Percentiles rank a stretch among this genome's conserved stretches.
Evolutionary conservation across 2,329 filamentous ascomycete species (phyloP).

Genomic region (Spiromastix sp.): DNA sequence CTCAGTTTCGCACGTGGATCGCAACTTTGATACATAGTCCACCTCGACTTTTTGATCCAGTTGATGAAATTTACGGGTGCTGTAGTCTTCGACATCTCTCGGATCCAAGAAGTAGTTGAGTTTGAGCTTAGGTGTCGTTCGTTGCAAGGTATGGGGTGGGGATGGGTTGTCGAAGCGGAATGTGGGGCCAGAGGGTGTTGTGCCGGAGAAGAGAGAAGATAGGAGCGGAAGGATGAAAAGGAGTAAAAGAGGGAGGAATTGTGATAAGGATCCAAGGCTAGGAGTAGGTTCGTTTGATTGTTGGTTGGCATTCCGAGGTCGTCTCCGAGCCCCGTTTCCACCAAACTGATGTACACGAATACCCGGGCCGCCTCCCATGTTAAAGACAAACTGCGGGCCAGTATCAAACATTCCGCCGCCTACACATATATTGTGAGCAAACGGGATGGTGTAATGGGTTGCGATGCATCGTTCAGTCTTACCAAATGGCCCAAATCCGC

Average conservation of each 20-base stretch:
- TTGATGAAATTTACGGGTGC: slow-evolving; percentile 55
- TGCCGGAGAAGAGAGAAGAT: slow-evolving; percentile 62
- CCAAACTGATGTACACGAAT: slow-evolving; percentile 95
- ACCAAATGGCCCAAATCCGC: slow-evolving; percentile 58
- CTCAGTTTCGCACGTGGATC: slow-evolving; percentile 66
- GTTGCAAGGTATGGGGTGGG: slow-evolving; percentile 63
- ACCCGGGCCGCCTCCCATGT: slow-evolving; percentile 82
- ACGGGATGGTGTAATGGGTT: neutral
- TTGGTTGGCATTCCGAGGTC: slow-evolving; percentile 57
- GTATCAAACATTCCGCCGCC: slow-evolving; percentile 55
- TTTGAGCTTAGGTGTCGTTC: slow-evolving; percentile 58
- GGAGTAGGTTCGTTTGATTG: slow-evolving; percentile 42
- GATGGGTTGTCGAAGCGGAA: slow-evolving; percentile 66
- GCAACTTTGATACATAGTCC: slow-evolving; percentile 57
- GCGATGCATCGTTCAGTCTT: slow-evolving; percentile 24
- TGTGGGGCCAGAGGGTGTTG: slow-evolving; percentile 49
- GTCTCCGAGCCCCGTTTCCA: slow-evolving; percentile 62
- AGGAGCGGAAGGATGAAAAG: slow-evolving; percentile 80
- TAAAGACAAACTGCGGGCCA: slow-evolving; percentile 88
- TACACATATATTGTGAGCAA: slow-evolving; percentile 15
- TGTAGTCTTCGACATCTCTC: slow-evolving; percentile 60
- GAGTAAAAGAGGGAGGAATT: slow-evolving; percentile 77
- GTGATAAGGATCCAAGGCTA: slow-evolving; percentile 50
- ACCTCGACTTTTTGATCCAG: slow-evolving; percentile 71
- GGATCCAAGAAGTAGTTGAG: slow-evolving; percentile 83